These are phyloP conservation scores for Colletotrichum theobromicola DNA, from an alignment of 2,329 filamentous ascomycete species.

Conservation along the genomic window DNA sequence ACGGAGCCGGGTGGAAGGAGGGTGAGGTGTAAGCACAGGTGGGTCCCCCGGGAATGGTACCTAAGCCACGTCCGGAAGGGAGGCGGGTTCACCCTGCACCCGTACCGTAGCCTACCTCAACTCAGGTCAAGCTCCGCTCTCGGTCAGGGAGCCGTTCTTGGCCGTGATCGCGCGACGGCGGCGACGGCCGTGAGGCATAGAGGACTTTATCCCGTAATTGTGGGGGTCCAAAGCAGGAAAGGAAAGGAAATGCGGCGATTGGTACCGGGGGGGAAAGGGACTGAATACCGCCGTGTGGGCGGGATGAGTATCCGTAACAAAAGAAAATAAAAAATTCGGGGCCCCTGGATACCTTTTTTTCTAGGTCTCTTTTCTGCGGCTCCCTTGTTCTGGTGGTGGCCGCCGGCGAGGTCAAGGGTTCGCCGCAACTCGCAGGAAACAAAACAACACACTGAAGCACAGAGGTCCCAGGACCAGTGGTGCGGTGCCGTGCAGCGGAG, in stretches of 20 bases:
- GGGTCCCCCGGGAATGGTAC: background rate
- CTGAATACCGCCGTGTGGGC: background rate
- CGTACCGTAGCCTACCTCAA: background rate
- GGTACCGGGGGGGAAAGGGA: background rate
- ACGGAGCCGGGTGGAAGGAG: background rate
- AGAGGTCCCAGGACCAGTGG: background rate
- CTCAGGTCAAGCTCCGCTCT: slow-evolving; percentile 1
- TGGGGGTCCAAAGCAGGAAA: background rate
- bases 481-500: background rate
- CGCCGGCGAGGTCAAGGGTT: no score
- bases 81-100: background rate
- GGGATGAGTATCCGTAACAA: background rate
- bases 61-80: background rate
- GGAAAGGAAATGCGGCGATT: background rate
- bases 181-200: background rate
- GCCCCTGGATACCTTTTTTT: background rate
- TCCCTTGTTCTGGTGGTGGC: background rate
- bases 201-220: background rate
- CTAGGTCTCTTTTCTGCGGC: background rate
- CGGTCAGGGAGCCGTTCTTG: slow-evolving; percentile 7
- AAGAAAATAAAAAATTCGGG: background rate
- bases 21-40: background rate
- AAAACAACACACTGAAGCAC: background rate
- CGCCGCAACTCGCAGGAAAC: no score
- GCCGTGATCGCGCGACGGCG: slow-evolving; percentile 5